Base-by-base conservation (phyloP, 257 asterid genomes). In the Lycium ferocissimum region DNA sequence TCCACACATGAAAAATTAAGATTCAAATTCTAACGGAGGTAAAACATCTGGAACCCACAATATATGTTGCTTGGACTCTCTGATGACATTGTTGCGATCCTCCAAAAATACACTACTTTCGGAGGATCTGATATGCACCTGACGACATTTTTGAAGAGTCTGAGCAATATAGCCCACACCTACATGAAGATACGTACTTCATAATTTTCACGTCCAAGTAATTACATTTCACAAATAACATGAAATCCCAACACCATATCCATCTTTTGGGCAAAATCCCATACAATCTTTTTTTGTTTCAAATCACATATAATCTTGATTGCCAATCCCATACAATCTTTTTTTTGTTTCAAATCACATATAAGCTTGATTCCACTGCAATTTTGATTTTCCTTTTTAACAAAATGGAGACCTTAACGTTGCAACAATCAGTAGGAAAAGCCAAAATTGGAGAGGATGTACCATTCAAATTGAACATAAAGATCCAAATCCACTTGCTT, bases 401-500 rank as follows among this genome's bases (percentile, higher is more conserved):
- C 10, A 45, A 43, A 72, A 72, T n/a, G 5, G 57, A 72, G 80
- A 72, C 57, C 43, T 73, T 70, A 20, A 51, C 45, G 51, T 51
- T 14, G 38, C 13, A 76, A 49, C 14, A 51, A 51, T 76, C 59
- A 72, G 1, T n/a, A 47, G 81, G 61, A 47, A 45, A 47, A 49
- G 15, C 58, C 8, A 15, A 81, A 47, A 22, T 1, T 12, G 51
- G 20, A 49, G 58, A 81, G 58, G 7, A 61, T 37, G 43, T 81
- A 38, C 70, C 57, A 81, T 61, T 59, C 75, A 62, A 10, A 81
- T 38, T 20, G 72, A 81, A 62, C 61, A 81, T 40, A 20, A 49
- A 43, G 84, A 65, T 81, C 72, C 76, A 65, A 66, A 82, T 63
- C 79, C 45, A 81, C 38, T 61, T 61, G 76, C 62, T 20, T 62